Evolutionary conservation across 352 stramenopile genomes (phyloP).

Genomic region (Phytophthora sansomeana): DNA sequence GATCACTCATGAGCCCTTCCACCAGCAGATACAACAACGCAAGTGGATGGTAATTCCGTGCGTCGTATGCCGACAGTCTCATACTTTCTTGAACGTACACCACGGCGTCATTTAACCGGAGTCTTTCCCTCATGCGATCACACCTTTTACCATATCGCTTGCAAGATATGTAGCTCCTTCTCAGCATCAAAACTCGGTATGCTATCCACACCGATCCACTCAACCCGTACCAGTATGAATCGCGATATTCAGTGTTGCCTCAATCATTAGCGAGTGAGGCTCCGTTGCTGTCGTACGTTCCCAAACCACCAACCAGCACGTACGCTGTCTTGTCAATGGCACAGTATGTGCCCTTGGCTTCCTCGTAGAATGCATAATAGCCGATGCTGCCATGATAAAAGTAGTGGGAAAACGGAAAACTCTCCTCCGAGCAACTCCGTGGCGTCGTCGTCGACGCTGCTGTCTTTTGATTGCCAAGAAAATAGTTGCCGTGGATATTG

Average conservation of each 20-base stretch:
- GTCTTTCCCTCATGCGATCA: slow-evolving; percentile 24
- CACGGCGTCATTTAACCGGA: slow-evolving; percentile 36
- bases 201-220: slow-evolving; percentile 29
- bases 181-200: slow-evolving; percentile 36
- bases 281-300: slow-evolving; percentile 42
- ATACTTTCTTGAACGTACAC: slow-evolving; percentile 47
- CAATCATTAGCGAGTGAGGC: slow-evolving; percentile 20
- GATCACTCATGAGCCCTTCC: slow-evolving; percentile 43
- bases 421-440: slow-evolving; percentile 21
- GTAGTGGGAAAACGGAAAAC: slow-evolving; percentile 35
- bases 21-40: slow-evolving; percentile 40
- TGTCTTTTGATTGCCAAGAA: slow-evolving; percentile 21
- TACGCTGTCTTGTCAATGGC: slow-evolving; percentile 36
- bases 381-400: slow-evolving; percentile 42
- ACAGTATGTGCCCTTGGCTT: slow-evolving; percentile 38
- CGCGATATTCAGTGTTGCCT: slow-evolving; percentile 26
- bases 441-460: slow-evolving; percentile 21
- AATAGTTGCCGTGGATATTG: slow-evolving; percentile 42
- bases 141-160: slow-evolving; percentile 38
- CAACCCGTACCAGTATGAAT: slow-evolving; percentile 40
- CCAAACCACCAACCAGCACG: slow-evolving; percentile 30
- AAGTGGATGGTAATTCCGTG: slow-evolving; percentile 36
- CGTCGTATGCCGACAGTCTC: slow-evolving; percentile 33
- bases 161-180: slow-evolving; percentile 39
- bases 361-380: slow-evolving; percentile 42